These are phyloP conservation scores for Pestalotiopsis sp. DNA, from an alignment of 2,329 filamentous ascomycete genomes.

Conservation along the genomic window DNA sequence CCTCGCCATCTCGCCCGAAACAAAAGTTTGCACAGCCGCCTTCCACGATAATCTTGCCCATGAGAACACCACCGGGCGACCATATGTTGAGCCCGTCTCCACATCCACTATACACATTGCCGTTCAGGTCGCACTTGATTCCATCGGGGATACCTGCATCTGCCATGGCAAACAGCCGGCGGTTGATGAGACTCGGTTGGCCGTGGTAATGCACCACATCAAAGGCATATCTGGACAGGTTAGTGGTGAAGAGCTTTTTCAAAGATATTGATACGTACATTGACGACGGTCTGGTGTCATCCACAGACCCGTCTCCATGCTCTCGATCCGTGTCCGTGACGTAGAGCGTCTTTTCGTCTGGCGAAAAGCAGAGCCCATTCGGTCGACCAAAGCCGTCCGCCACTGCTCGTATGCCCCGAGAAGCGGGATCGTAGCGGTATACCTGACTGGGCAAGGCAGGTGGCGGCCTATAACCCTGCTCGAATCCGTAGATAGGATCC, in stretches of 20 bases:
- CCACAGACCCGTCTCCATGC: slow-evolving; percentile 32
- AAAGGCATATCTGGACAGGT: slow-evolving; percentile 31
- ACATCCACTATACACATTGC: slow-evolving; percentile 50
- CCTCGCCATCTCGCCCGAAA: slow-evolving; percentile 41
- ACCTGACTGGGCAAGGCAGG: slow-evolving; percentile 46
- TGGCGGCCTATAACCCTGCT: slow-evolving; percentile 44
- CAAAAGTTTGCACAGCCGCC: slow-evolving; percentile 47
- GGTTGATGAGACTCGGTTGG: slow-evolving; percentile 44
- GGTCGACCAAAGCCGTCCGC: slow-evolving; percentile 48
- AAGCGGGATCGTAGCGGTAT: slow-evolving; percentile 44
- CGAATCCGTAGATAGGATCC: slow-evolving; percentile 47
- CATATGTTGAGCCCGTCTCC: slow-evolving; percentile 51
- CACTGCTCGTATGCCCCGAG: slow-evolving; percentile 39
- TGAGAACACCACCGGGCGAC: slow-evolving; percentile 42
- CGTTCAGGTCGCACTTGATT: slow-evolving; percentile 46
- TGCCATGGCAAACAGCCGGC: slow-evolving; percentile 50
- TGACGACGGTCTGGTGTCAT: slow-evolving; percentile 20
- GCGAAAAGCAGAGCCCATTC: slow-evolving; percentile 47
- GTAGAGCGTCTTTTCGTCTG: slow-evolving; percentile 43
- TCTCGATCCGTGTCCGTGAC: slow-evolving; percentile 41
- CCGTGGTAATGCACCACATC: slow-evolving; percentile 26
- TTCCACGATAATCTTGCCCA: slow-evolving; percentile 43
- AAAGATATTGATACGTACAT: slow-evolving; percentile 26
- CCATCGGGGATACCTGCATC: slow-evolving; percentile 46
- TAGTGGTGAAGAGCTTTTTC: background rate